Conservation (phyloP, 2,329 filamentous ascomycete species). For the Claviceps arundinis region DNA sequence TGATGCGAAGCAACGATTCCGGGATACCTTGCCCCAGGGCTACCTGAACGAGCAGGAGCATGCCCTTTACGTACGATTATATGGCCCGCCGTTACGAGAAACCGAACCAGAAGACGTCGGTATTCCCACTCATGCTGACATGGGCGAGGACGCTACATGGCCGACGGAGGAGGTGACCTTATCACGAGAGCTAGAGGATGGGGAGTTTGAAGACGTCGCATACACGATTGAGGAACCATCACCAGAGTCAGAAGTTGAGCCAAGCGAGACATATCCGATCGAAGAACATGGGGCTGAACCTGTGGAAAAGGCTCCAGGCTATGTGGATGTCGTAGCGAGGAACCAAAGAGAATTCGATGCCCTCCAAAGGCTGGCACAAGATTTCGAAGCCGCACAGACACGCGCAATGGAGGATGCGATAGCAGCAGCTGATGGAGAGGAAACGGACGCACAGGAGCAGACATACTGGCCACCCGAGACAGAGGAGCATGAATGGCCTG, state of each 20-base stretch:
- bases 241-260: slow-evolving; percentile 4
- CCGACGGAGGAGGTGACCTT: slow-evolving; percentile 28
- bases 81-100: slow-evolving; percentile 58
- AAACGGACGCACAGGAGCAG: slow-evolving; percentile 14
- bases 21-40: slow-evolving; percentile 60
- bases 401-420: slow-evolving; percentile 17
- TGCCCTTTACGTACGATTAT: slow-evolving; percentile 64
- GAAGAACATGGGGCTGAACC: slow-evolving; percentile 14
- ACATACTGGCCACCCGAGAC: slow-evolving; percentile 20
- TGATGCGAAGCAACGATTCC: slow-evolving; percentile 59
- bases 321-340: slow-evolving; percentile 35
- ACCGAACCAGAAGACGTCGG: slow-evolving; percentile 47
- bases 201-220: slow-evolving; percentile 48
- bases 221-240: slow-evolving; percentile 20
- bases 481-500: slow-evolving; percentile 9
- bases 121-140: slow-evolving; percentile 27
- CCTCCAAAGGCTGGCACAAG: slow-evolving; percentile 42
- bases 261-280: slow-evolving; percentile 3
- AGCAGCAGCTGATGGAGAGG: slow-evolving; percentile 7
- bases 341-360: slow-evolving; percentile 42
- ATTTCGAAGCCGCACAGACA: slow-evolving; percentile 35
- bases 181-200: slow-evolving; percentile 41
- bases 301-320: slow-evolving; percentile 20
- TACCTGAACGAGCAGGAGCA: slow-evolving; percentile 60
- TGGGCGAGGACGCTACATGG: slow-evolving; percentile 13